phyloP scores from a whole-genome alignment of 306 rosid species.

The Trichosanthes cucumerina region DNA sequence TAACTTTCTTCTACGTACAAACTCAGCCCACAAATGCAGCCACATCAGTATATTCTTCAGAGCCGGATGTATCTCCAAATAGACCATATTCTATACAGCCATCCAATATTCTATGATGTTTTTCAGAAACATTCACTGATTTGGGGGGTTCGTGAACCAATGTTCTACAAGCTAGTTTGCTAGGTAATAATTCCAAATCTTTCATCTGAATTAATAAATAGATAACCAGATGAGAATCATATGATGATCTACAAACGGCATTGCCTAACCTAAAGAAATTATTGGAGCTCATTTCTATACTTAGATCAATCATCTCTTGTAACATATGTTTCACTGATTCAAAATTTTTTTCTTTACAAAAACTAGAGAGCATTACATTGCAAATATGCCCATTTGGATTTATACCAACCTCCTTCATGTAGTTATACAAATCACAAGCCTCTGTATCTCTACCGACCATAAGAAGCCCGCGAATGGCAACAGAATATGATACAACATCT shows the following conservation, averaged over 20 bases:
- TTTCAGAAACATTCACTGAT: constrained; percentile 16
- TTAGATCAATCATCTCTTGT: constrained; percentile 47
- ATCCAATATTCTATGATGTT: constrained; percentile 10
- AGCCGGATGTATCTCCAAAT: constrained; percentile 28
- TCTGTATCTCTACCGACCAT: constrained; percentile 41
- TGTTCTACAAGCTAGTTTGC: constrained; percentile 9
- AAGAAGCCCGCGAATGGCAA: constrained; percentile 43
- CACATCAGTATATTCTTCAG: constrained; percentile 38
- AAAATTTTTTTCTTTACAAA: constrained; percentile 28
- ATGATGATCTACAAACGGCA: constrained; percentile 14
- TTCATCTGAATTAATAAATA: constrained; percentile 37
- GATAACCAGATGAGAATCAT: constrained; percentile 9
- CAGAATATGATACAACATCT: constrained; percentile 34
- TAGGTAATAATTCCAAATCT: constrained; percentile 38
- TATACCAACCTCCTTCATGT: constrained; percentile 43
- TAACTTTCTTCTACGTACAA: not conserved
- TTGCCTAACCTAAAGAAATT: constrained; percentile 32
- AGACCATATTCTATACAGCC: constrained; percentile 8
- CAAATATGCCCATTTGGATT: constrained; percentile 30
- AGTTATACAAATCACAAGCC: constrained; percentile 31
- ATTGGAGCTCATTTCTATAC: constrained; percentile 26
- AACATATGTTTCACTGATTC: constrained; percentile 30
- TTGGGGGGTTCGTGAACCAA: constrained; percentile 2
- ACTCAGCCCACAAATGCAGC: constrained; percentile 37
- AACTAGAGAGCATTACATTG: constrained; percentile 33